Evolutionary conservation across 2,329 filamentous ascomycete genomes (phyloP), one percentile per base, ranked within the genome.

Genomic region (Zymoseptoria crescenta): DNA sequence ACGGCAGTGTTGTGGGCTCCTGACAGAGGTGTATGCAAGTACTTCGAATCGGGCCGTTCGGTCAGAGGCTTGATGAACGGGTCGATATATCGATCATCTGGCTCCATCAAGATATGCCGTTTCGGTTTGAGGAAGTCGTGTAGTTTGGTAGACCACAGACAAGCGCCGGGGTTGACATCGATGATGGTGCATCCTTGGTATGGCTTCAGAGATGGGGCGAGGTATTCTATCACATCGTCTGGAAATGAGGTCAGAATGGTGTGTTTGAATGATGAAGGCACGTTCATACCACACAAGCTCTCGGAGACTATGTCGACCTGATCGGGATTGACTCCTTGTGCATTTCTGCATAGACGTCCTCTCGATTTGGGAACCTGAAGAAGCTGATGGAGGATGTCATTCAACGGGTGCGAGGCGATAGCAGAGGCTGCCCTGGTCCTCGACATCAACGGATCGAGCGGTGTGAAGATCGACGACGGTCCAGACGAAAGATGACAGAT

Each of bases 121-220:
- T 91, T 85, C 4, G 93, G 93, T 67, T 90, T 76, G 7, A 99
- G 78, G 52, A 82, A 76, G 0, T 89, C 80, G 70, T 96, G 85
- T 0, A 97, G 77, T 67, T 87, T 89, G 28, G 79, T 78, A 35
- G 92, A 96, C 84, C 88, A 94, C 2, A 96, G 56, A 8, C 91
- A 90, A 1, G 77, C 77, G 13, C 91, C 91, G 0, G 93, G 93
- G 72, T 92, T 90, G 58, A 96, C 77, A 70, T 97, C 93, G 67
- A 99, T 78, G 51, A 97, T 81, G 68, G 96, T 91, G 74, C 92
- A 91, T 56, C 89, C 89, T 54, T 79, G 77, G 72, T 94, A 87
- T 51, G 84, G 82, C 35, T 83, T 76, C 19, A 97, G 80, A 2
- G 84, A 85, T 0, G 82, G 81, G 2, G 82, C 83, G n/a, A 95